Evolutionary conservation across 257 asterid genomes (phyloP), one percentile per base, ranked within the genome.

Genomic region (Handroanthus guayacan): DNA sequence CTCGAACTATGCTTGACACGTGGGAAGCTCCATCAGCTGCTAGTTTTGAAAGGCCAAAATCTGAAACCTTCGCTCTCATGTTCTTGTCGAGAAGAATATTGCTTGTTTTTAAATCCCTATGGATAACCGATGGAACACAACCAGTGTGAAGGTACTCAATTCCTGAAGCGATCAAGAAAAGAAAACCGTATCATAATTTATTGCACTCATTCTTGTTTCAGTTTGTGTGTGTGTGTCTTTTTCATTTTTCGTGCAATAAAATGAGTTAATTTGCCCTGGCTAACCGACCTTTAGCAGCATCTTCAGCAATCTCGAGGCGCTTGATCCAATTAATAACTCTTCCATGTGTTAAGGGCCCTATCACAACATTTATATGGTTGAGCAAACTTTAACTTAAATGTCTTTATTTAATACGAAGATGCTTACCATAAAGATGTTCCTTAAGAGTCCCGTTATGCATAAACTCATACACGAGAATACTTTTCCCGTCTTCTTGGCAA

Each of bases 131-230:
- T n/a, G 99, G 98, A 74, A 87, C 92, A 70, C 98, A 95, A 70
- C 99, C 99, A 54, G 93, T 95, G 83, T 95, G 99, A 37, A 95
- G 98, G 79, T 95, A 95, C 86, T 95, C 99, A 6, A 95, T 95
- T 74, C 99, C 99, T 95, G 92, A 83, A 67, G 83, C 64, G 77
- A 77, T 52, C 77, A 80, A 18, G 16, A 58, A 13, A 54, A 18
- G 25, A 56, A 43, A 56, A 75, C 31, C 83, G 67, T 18, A 36
- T 37, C 37, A 44, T 36, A 18, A 51, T 58, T 78, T 54, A 62
- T 69, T 20, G 45, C 31, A 55, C 74, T 55, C 34, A 31, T 65
- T n/a, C 2, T 39, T 45, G 5, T 67, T 7, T 43, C 10, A 7
- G 2, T 65, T 12, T 12, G 14, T 18, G 12, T 36, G 62, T 47